Evolutionary conservation across 2,329 filamentous ascomycete genomes (phyloP).

Genomic region (Dactylellina cionopaga): DNA sequence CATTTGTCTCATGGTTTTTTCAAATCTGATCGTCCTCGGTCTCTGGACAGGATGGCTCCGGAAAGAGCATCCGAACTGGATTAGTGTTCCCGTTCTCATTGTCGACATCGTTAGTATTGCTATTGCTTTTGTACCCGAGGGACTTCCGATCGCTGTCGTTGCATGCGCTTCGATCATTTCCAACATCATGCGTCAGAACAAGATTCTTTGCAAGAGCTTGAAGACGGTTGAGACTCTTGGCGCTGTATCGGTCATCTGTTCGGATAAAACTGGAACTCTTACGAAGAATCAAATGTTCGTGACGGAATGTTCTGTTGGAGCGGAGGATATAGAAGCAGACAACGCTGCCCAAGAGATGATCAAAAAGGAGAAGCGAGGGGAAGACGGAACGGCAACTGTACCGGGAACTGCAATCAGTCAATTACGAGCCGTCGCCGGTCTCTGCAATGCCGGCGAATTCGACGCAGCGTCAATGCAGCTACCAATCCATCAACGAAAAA

Average conservation of each 20-base stretch:
- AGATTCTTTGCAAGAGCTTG: conserved; percentile 80
- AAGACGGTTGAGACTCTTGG: conserved; percentile 77
- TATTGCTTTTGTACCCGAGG: conserved; percentile 80
- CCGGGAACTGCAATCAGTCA: conserved; percentile 65
- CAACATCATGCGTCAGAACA: conserved; percentile 79
- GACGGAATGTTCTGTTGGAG: conserved; percentile 72
- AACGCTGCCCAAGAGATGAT: conserved; percentile 42
- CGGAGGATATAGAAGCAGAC: conserved; percentile 23
- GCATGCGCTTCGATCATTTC: conserved; percentile 79
- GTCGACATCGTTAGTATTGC: conserved; percentile 77
- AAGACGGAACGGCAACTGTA: conserved; percentile 20
- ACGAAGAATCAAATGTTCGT: conserved; percentile 79
- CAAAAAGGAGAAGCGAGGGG: conserved; percentile 55
- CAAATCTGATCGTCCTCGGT: conserved; percentile 72
- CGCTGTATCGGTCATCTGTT: conserved; percentile 76
- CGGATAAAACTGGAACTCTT: conserved; percentile 76
- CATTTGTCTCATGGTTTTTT: conserved; percentile 72
- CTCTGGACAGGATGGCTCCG: conserved; percentile 78
- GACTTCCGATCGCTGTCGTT: conserved; percentile 75
- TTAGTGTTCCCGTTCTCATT: conserved; percentile 76
- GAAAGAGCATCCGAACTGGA: conserved; percentile 74
- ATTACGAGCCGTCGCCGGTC: conserved; percentile 70
- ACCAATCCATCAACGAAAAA: conserved; percentile 70
- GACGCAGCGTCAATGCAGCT: conserved; percentile 71
- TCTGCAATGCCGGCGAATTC: conserved; percentile 81